These are phyloP conservation scores for Chloris gayana DNA, from an alignment of 176 grass and related monocot species.

Conservation along the genomic window DNA sequence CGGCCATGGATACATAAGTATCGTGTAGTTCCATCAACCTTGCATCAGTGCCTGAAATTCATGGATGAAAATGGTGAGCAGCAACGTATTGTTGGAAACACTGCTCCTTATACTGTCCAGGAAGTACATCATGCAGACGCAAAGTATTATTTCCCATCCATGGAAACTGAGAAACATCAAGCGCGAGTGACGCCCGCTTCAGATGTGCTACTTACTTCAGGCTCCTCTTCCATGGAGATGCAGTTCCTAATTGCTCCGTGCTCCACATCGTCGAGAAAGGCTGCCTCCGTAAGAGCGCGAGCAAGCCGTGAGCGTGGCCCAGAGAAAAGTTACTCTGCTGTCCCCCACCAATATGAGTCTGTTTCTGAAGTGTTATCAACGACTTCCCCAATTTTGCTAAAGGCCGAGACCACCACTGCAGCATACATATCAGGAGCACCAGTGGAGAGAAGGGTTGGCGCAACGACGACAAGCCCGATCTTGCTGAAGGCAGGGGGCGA, in stretches of 20 bases:
- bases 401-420: neutral
- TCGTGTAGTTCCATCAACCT: neutral
- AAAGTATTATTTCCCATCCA: neutral
- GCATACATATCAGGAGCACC: neutral
- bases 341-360: neutral
- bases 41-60: neutral
- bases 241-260: neutral
- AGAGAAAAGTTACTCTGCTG: neutral
- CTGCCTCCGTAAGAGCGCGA: neutral
- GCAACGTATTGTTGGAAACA: neutral
- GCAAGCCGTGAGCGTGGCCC: neutral
- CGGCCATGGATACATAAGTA: conserved; percentile 3
- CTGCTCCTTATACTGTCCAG: neutral
- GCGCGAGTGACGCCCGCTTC: neutral
- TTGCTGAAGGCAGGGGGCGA: neutral
- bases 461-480: neutral
- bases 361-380: neutral
- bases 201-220: neutral
- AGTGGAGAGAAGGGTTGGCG: neutral
- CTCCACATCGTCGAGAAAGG: neutral
- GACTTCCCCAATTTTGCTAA: neutral
- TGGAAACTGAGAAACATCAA: neutral
- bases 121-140: neutral
- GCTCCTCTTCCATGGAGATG: neutral
- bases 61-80: neutral